Evolutionary conservation across 2,329 filamentous ascomycete species (phyloP), one percentile per base, ranked within the genome.

Genomic region (Scedosporium apiospermum): DNA sequence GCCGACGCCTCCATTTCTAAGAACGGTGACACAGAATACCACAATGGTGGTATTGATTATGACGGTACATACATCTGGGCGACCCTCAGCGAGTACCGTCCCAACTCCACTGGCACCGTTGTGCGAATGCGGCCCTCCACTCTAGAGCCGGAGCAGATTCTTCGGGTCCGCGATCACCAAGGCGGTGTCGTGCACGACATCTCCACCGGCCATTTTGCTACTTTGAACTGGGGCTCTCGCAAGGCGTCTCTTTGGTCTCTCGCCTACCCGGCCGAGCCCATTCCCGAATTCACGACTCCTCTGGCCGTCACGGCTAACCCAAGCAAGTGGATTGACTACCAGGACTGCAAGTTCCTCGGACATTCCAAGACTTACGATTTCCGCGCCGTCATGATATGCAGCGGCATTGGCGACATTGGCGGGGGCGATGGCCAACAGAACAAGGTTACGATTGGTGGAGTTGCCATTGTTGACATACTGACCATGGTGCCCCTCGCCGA

Each of bases 321-420:
- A 0, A 75, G 71, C 42, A 73, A 77, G 66, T 81, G 74, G 67
- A 68, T 78, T 62, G 79, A 81, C 64, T 81, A 81, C 66, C 78
- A 82, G 68, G 79, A 81, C 71, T 81, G 78, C 70, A 81, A 81
- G 66, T 80, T 76, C 68, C 70, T 81, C 0, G 79, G 78, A 3
- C 74, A 73, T 65, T 72, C 74, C 14, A 64, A 67, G 9, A 64
- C 69, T 5, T 77, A 77, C 58, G 65, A 65, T n/a, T 67, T 64
- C n/a, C 71, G 72, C 44, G 71, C 74, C 14, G 68, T 81, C 9
- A 80, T 80, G 77, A 71, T 81, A 14, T 81, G 78, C 65, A 76
- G 76, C 0, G 79, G 79, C 1, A 75, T 81, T 6, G 74, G 77
- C 4, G 74, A 70, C 3, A 63, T 78, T 12, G 59, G 59, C 6